Base-by-base conservation (phyloP, 2,329 filamentous ascomycete genomes). In the Fusarium graminum region DNA sequence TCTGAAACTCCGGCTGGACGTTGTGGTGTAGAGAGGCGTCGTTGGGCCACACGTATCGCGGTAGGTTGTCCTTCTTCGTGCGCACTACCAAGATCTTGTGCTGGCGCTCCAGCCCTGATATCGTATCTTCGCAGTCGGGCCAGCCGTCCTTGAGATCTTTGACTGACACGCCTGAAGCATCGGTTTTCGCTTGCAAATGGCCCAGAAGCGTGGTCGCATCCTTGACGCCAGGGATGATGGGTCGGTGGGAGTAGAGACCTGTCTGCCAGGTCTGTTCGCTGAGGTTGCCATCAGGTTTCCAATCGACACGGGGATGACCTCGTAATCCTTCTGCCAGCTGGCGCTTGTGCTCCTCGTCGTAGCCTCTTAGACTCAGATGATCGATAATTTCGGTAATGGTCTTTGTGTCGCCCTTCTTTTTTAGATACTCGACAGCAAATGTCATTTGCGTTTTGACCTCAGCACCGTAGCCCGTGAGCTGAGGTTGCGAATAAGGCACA, bases 71-170 rank as follows among this genome's bases (percentile, higher is more conserved):
- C 81, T 98, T 98, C 80, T 95, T 96, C 55, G 94, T 94, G 63
- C 94, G 88, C 22, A 92, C 91, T 7, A 97, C 92, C 34, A 98
- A 84, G 43, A 98, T 84, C 77, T 90, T 90, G 74, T 94, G 90
- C 75, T 92, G 87, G 39, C 80, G 80, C 81, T 97, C 94, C 50
- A 99, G 85, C 69, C 87, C 83, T 65, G 91, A 86, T 75, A 99
- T 91, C 11, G 91, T 86, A 19, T 90, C 86, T 62, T 94, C 89
- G 74, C 93, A 96, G 72, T 90, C 90, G 25, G 90, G 89, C 95
- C 95, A 99, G 65, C 95, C 95, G 76, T 99, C 95, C 79, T 97
- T 97, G 63, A 99, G 86, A 72, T 97, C 93, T 77, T 93, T 93
- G 65, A 98, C 92, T 36, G 85, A 85, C 53, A 98, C 87, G 13